A percentile compares a stretch with the other conserved stretches of the same genome.
These are phyloP conservation scores for Atkinsonella texensis DNA, from an alignment of 2,329 filamentous ascomycete genomes.

Conservation along the genomic window DNA sequence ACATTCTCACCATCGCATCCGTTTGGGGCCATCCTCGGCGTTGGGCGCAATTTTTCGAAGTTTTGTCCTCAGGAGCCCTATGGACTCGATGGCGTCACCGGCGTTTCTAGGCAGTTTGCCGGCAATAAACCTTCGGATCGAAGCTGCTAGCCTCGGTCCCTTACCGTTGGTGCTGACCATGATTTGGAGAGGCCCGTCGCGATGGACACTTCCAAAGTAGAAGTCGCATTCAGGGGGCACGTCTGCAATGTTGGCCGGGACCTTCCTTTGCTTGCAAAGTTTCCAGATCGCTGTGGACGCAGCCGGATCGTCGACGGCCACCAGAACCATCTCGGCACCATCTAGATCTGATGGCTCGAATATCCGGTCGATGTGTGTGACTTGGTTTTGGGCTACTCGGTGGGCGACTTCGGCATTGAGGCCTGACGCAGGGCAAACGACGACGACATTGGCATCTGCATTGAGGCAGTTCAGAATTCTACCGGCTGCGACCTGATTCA, in stretches of 20 bases:
- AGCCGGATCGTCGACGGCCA: conserved; percentile 83
- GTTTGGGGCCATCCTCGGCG: conserved; percentile 63
- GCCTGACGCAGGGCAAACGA: conserved; percentile 68
- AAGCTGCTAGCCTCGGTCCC: conserved; percentile 79
- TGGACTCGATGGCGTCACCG: conserved; percentile 73
- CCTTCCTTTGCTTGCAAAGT: conserved; percentile 71
- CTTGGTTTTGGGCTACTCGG: conserved; percentile 62
- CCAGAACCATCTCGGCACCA: conserved; percentile 73
- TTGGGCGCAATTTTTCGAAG: conserved; percentile 65
- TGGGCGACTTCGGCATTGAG: conserved; percentile 82
- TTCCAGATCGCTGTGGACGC: conserved; percentile 91
- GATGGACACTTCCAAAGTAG: conserved; percentile 92
- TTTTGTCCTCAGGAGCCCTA: conserved; percentile 69
- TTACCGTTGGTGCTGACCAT: conserved; percentile 99
- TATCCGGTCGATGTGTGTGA: conserved; percentile 68
- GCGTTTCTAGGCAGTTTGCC: conserved; percentile 62
- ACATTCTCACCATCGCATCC: conserved; percentile 69
- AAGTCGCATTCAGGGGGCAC: conserved; percentile 96
- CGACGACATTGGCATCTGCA: conserved; percentile 80
- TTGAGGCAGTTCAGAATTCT: conserved; percentile 91
- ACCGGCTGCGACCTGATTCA: conserved; percentile 73
- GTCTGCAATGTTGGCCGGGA: conserved; percentile 92
- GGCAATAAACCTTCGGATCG: conserved; percentile 75
- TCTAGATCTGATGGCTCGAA: conserved; percentile 86
- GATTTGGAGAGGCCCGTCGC: conserved; percentile 89